A percentile compares a stretch with the other conserved stretches of the same genome.
These are phyloP conservation scores for Dunaliella primolecta DNA, from an alignment of 139 green algal genomes.

Conservation along the genomic window DNA sequence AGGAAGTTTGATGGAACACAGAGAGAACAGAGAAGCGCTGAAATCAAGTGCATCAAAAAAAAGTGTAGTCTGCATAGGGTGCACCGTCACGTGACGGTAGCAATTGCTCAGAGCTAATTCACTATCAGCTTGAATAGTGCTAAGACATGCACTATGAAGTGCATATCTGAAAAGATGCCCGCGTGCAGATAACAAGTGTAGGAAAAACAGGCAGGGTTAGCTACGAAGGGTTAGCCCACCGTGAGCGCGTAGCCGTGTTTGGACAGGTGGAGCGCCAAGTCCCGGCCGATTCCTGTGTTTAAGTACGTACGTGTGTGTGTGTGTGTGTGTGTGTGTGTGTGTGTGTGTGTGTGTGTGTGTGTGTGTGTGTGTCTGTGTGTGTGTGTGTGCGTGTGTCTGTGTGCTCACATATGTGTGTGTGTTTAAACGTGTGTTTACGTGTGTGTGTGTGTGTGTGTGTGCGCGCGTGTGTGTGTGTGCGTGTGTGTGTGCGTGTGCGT, in stretches of 20 bases:
- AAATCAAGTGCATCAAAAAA: background rate
- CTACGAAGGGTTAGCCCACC: too few relatives aligned
- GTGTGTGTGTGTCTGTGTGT: too few relatives aligned
- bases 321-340: background rate
- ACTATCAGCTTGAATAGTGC: background rate
- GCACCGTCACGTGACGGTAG: background rate
- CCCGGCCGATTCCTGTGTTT: constrained; percentile 3
- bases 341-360: background rate
- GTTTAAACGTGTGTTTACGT: too few relatives aligned
- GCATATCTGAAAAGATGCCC: background rate
- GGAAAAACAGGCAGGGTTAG: too few relatives aligned
- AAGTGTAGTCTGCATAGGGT: background rate
- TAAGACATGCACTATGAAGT: background rate
- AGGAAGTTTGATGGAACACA: constrained; percentile 3
- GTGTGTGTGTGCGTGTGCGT: background rate
- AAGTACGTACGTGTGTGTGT: background rate
- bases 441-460: too few relatives aligned
- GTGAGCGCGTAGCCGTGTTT: background rate
- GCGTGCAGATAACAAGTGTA: too few relatives aligned
- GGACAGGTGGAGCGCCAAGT: background rate
- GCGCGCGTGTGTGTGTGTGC: background rate
- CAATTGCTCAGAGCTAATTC: background rate
- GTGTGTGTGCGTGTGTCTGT: too few relatives aligned
- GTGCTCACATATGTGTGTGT: too few relatives aligned
- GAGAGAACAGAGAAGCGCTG: background rate